Base-by-base conservation (phyloP, 768 basidiomycete species). In the Suillus lakei region DNA sequence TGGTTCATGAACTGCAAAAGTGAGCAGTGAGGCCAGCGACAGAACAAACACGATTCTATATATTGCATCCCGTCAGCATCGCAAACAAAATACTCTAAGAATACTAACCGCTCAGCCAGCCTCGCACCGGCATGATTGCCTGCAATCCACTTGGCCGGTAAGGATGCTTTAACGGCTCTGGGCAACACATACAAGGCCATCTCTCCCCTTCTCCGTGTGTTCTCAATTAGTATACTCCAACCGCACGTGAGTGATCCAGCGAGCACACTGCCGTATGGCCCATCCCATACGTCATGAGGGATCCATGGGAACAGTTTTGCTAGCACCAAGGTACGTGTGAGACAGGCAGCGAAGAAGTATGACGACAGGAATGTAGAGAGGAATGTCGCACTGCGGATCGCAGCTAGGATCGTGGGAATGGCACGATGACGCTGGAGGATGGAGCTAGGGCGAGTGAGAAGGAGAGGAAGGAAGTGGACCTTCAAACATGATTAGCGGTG, bases 161-260 rank as follows among this genome's bases (percentile, higher is more conserved):
- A 72, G 61, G 81, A 86, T 0, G 91, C 82, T 51, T 89, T 80
- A 36, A 93, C 67, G 15, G 91, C 92, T 62, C 85, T 81, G 3
- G 92, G 91, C 5, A 93, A 78, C 61, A 93, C 92, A 70, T 93
- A 93, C 36, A 93, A 73, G 0, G 91, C 88, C 79, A 94, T 91
- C 77, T 94, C 92, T 5, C 91, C 91, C 61, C 92, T 79, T 67
- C 92, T 78, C 62, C 81, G 79, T 3, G 87, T 88, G 65, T 89
- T 87, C 72, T 94, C 92, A 32, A 93, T 84, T 86, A 88, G 92
- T 50, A 94, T 92, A 62, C 91, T 92, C 63, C 83, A 79, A 5
- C 92, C 92, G 66, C 92, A 93, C 21, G 83, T 77, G 50, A 94
- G 73, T 66, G 89, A 90, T 26, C 90, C 92, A 4, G 80, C 83